These are phyloP conservation scores for Boletus rufocinnamomeus DNA, from an alignment of 768 basidiomycete species.

Conservation along the genomic window DNA sequence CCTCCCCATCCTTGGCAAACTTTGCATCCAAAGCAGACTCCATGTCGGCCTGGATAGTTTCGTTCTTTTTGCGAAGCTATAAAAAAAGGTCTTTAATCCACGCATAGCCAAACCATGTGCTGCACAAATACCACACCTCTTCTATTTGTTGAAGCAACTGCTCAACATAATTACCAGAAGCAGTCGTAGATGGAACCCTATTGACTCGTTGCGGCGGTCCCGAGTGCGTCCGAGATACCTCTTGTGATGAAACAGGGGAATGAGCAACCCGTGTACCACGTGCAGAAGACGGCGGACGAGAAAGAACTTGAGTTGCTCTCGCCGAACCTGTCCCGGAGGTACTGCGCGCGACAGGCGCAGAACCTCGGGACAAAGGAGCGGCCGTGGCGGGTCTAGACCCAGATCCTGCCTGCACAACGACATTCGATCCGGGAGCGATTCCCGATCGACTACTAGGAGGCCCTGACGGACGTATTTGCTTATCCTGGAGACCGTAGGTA, in stretches of 20 bases:
- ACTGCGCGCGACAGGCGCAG: constrained; percentile 14
- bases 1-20: constrained; percentile 70
- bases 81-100: constrained; percentile 11
- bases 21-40: constrained; percentile 52
- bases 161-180: constrained; percentile 11
- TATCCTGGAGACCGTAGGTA: constrained; percentile 47
- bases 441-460: constrained; percentile 18
- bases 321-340: constrained; percentile 11
- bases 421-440: constrained; percentile 10
- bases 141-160: constrained; percentile 42
- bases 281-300: constrained; percentile 20
- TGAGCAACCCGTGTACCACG: constrained; percentile 12
- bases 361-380: constrained; percentile 16
- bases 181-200: constrained; percentile 5
- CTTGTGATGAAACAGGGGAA: constrained; percentile 26
- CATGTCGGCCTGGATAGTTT: constrained; percentile 45
- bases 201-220: constrained; percentile 12
- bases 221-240: constrained; percentile 15
- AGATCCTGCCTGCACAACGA: constrained; percentile 10
- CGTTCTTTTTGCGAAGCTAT: constrained; percentile 55
- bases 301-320: constrained; percentile 8
- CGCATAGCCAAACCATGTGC: constrained; percentile 10
- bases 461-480: constrained; percentile 16
- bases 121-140: constrained; percentile 42
- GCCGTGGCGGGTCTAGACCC: constrained; percentile 10